phyloP scores from a whole-genome alignment of 257 asterid genomes.

The Nemophila menziesii region DNA sequence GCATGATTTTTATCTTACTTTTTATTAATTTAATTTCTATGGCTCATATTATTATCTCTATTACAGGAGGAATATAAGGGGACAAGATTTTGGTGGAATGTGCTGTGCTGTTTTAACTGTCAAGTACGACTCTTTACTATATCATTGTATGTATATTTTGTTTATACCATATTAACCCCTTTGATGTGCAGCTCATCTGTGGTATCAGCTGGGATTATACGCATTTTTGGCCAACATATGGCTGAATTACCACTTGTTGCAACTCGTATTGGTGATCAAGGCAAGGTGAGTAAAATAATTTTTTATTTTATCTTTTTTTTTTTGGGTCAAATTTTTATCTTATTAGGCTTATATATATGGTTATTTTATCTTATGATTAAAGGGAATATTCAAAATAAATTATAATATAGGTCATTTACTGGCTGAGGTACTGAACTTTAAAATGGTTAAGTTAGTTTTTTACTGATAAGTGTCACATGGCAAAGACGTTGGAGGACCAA shows the following conservation, averaged over 20 bases:
- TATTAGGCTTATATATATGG: no score
- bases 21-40: constrained; percentile 4
- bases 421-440: no score
- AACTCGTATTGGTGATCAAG: constrained; percentile 58
- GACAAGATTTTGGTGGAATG: constrained; percentile 94
- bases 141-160: constrained; percentile 1
- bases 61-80: constrained; percentile 87
- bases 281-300: constrained; percentile 46
- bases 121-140: constrained; percentile 30
- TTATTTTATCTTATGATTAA: no score
- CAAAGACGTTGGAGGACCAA: no score
- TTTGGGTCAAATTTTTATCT: no score
- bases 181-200: constrained; percentile 70
- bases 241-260: constrained; percentile 99
- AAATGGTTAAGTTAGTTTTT: no score
- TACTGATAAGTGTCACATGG: no score
- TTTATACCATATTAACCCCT: constrained; percentile 13
- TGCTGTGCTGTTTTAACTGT: constrained; percentile 83
- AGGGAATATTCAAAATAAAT: no score
- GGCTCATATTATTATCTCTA: not conserved
- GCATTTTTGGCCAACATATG: constrained; percentile 80
- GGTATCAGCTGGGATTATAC: constrained; percentile 83
- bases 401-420: no score
- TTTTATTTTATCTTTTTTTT: no score
- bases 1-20: constrained; percentile 11